Conservation (phyloP, 257 asterid species). For the Fraxinus anomala region DNA sequence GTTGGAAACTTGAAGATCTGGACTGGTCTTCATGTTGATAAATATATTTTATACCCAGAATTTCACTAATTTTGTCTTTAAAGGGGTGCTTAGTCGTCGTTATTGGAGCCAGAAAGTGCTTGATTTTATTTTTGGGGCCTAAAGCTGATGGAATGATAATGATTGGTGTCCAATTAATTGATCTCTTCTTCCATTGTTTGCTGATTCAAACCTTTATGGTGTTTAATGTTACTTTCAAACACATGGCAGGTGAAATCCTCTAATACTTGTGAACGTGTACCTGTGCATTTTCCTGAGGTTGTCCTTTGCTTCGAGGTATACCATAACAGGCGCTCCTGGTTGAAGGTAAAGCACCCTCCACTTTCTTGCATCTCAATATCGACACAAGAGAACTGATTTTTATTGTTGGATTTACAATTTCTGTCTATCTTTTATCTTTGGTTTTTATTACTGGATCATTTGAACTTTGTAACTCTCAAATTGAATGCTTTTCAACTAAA, state of each 20-base stretch:
- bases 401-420: not conserved
- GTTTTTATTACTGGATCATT: conserved; percentile 9
- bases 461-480: conserved; percentile 5
- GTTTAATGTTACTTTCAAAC: conserved; percentile 20
- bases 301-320: conserved; percentile 76
- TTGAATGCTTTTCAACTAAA: not conserved
- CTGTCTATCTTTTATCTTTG: conserved; percentile 2
- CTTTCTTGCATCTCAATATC: conserved; percentile 14
- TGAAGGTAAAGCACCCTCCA: conserved; percentile 51
- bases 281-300: conserved; percentile 71
- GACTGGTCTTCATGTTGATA: not conserved
- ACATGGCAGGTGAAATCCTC: conserved; percentile 60
- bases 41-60: not conserved
- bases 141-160: conserved; percentile 8
- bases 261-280: conserved; percentile 40
- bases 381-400: not conserved
- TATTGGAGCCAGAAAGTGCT: not conserved
- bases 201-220: conserved; percentile 11
- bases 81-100: not conserved
- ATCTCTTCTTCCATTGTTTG: conserved; percentile 9
- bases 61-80: not conserved
- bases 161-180: conserved; percentile 10
- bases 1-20: not conserved
- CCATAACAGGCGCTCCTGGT: conserved; percentile 55
- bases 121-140: not conserved